Base-by-base conservation (phyloP, 371 early-diverging fungal genomes). In the Nematocida sp. region DNA sequence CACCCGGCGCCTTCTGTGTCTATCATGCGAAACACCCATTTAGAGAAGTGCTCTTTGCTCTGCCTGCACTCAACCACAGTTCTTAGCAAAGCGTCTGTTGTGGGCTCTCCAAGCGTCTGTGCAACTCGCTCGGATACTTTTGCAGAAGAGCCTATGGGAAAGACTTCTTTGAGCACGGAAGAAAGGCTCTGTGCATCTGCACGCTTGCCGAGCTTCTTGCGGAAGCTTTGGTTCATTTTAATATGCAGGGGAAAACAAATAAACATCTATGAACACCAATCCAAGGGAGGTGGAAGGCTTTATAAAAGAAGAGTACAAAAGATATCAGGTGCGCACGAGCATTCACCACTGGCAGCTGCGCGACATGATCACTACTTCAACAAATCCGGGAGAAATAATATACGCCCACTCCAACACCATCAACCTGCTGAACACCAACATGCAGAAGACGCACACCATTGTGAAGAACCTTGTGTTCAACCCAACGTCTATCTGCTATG, bases 271-370 rank as follows among this genome's bases (percentile, higher is more conserved):
- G 40, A 25, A 62, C 11, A 21, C 7, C 56, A 29, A 21, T 15
- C 62, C 50, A n/a, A 31, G 74, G 21, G 74, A 70, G 51, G 19
- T 76, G 11, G 62, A 70, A 49, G 64, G 51, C 25, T 40, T 80
- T 23, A 70, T 78, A 0, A 48, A 43, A 21, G 46, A 63, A 13
- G 54, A 53, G 11, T 60, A 76, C 19, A 80, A 64, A 43, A 67
- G 38, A 25, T 75, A 76, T 43, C 65, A 76, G 25, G 67, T 76
- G 36, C 66, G 76, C 15, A 74, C 78, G 40, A 58, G 62, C 49
- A 64, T 77, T 37, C 82, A 78, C 55, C 83, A 78, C 81, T 90
- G 92, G 93, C 95, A 94, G 82, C 85, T 94, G 38, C 85, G 92
- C 51, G 93, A 94, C 82, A 86, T 94, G 60, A 40, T 82, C 31